A percentile compares a stretch with the other conserved stretches of the same genome.
These are phyloP conservation scores for Suillus lakei DNA, from an alignment of 768 basidiomycete species.

Conservation along the genomic window DNA sequence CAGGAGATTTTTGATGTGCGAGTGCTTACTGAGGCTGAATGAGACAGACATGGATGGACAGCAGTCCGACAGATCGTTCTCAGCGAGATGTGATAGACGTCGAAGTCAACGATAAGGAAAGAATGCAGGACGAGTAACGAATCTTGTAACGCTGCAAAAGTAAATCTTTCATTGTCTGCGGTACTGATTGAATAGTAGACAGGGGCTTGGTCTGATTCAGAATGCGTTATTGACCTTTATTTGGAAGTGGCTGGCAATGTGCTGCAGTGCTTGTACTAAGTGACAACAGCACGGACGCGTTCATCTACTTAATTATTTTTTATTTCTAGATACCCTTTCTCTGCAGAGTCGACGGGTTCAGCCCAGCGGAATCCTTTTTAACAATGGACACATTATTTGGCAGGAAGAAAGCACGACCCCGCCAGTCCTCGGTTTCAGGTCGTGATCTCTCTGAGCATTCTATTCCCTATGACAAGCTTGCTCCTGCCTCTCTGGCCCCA, in stretches of 20 bases:
- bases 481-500: slow-evolving; percentile 61
- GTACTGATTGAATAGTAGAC: not conserved
- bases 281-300: not conserved
- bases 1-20: not conserved
- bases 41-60: not conserved
- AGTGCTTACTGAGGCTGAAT: not conserved
- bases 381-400: slow-evolving; percentile 72
- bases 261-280: not conserved
- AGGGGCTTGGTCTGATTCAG: slow-evolving; percentile 1
- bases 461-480: slow-evolving; percentile 74
- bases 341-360: slow-evolving; percentile 1
- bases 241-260: slow-evolving; percentile 4
- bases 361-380: not conserved
- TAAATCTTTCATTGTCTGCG: not conserved
- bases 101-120: not conserved
- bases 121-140: not conserved
- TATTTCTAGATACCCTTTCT: slow-evolving; percentile 1
- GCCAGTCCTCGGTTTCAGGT: slow-evolving; percentile 63
- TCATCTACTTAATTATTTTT: slow-evolving; percentile 9
- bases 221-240: not conserved
- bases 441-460: slow-evolving; percentile 69
- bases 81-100: not conserved
- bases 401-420: slow-evolving; percentile 60
- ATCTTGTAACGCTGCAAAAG: not conserved
- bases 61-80: not conserved